phyloP scores from a whole-genome alignment of 1,284 basidiomycete species.

The Marasmius sp. region DNA sequence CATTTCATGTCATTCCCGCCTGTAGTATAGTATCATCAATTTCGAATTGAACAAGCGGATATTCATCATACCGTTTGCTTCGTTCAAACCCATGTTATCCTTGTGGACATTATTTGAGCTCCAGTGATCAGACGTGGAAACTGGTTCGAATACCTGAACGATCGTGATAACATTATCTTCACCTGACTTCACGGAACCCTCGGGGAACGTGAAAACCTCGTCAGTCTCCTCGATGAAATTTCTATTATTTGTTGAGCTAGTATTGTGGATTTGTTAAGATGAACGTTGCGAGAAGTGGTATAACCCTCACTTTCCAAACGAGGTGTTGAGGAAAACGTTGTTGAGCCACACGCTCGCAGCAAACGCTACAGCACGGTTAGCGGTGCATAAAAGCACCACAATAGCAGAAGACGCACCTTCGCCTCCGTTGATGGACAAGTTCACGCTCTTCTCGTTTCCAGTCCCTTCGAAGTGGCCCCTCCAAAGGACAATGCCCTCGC shows the following conservation, averaged over 20 bases:
- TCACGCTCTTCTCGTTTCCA: constrained; percentile 57
- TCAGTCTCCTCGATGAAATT: constrained; percentile 63
- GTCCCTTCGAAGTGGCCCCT: constrained; percentile 73
- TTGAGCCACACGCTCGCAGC: constrained; percentile 8
- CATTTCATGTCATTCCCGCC: constrained; percentile 31
- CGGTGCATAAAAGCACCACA: neutral
- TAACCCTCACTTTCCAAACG: neutral
- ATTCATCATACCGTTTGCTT: constrained; percentile 29
- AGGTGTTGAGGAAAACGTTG: constrained; percentile 2
- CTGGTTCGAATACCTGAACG: constrained; percentile 71
- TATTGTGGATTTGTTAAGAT: constrained; percentile 35
- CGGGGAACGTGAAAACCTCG: constrained; percentile 60
- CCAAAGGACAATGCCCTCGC: constrained; percentile 79
- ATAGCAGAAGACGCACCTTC: constrained; percentile 46
- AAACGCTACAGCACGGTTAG: constrained; percentile 33
- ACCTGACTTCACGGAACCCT: constrained; percentile 43
- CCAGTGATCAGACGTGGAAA: too few relatives aligned
- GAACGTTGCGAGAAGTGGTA: neutral
- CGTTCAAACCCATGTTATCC: constrained; percentile 10
- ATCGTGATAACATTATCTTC: constrained; percentile 74
- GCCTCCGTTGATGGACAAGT: constrained; percentile 80
- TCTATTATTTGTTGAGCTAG: constrained; percentile 65
- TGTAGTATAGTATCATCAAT: neutral
- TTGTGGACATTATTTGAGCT: too few relatives aligned
- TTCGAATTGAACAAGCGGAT: neutral